Percentiles rank a stretch among this genome's conserved stretches.
Conservation (phyloP, 2,329 filamentous ascomycete genomes). For the Fusarium phyllophilum region DNA sequence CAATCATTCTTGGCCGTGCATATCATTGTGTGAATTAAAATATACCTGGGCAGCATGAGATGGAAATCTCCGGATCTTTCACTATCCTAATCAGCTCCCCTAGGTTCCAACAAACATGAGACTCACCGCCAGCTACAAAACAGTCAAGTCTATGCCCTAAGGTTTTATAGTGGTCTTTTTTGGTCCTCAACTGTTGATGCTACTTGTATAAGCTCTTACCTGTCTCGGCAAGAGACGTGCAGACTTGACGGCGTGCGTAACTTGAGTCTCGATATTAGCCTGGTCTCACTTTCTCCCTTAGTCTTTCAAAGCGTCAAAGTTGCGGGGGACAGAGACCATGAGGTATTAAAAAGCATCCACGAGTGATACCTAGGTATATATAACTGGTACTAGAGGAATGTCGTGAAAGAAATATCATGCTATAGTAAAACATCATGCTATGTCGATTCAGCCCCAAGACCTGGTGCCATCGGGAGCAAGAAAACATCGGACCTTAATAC, state of each 20-base stretch:
- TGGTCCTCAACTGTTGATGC: constrained; percentile 23
- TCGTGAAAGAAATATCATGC: background rate
- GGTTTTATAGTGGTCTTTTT: constrained; percentile 22
- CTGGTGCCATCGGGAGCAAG: background rate
- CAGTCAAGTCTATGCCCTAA: background rate
- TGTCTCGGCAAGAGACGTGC: constrained; percentile 27
- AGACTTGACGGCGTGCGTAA: constrained; percentile 25
- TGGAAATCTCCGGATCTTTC: background rate
- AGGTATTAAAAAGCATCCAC: background rate
- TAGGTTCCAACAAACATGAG: constrained; percentile 31
- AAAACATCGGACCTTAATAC: background rate
- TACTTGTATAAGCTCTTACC: constrained; percentile 14
- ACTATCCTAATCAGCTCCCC: background rate
- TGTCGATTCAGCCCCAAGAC: background rate
- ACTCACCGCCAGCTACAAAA: constrained; percentile 37
- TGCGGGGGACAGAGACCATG: background rate
- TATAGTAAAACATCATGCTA: background rate
- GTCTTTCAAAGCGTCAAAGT: background rate
- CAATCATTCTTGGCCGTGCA: background rate
- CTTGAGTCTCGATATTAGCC: constrained; percentile 18
- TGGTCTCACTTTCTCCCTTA: background rate
- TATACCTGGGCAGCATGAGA: background rate
- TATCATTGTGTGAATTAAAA: background rate
- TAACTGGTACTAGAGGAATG: background rate
- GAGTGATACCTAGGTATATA: background rate